Percentiles rank a stretch among this genome's conserved stretches.
phyloP scores from a whole-genome alignment of 305 asterid genomes.

The Nicotiana rustica region DNA sequence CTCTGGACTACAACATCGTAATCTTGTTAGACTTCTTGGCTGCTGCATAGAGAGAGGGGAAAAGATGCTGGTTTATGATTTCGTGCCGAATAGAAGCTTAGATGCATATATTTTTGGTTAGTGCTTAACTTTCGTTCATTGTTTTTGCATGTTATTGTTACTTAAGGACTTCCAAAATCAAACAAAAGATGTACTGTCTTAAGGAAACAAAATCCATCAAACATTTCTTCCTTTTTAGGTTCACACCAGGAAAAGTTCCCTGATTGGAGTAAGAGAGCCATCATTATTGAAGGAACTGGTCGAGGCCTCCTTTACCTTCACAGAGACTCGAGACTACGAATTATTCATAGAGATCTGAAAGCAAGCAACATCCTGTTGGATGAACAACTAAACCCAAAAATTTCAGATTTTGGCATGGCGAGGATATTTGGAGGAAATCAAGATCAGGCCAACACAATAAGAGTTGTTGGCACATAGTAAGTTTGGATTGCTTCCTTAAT shows the following conservation, averaged over 20 bases:
- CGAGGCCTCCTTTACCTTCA: conserved; percentile 48
- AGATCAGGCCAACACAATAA: conserved; percentile 32
- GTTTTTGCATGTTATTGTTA: neutral
- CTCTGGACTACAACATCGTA: conserved; percentile 39
- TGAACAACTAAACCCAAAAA: conserved; percentile 41
- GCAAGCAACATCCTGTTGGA: conserved; percentile 43
- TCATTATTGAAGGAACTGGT: conserved; percentile 40
- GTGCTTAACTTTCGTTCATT: neutral
- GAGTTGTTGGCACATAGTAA: conserved; percentile 42
- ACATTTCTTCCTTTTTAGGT: neutral
- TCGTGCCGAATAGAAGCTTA: conserved; percentile 41
- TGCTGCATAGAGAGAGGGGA: conserved; percentile 40
- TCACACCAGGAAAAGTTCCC: conserved; percentile 14
- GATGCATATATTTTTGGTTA: conserved; percentile 39
- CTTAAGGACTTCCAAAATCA: neutral
- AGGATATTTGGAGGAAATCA: conserved; percentile 40
- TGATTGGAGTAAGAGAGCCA: conserved; percentile 32
- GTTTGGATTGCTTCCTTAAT: neutral
- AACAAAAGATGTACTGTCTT: neutral
- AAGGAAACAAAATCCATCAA: neutral
- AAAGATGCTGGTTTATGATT: conserved; percentile 41
- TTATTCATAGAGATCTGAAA: conserved; percentile 48
- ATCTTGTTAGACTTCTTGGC: conserved; percentile 44
- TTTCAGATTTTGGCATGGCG: conserved; percentile 47
- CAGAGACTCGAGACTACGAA: conserved; percentile 43